These are phyloP conservation scores for Salvia miltiorrhiza DNA, from an alignment of 257 asterid genomes.

Conservation along the genomic window DNA sequence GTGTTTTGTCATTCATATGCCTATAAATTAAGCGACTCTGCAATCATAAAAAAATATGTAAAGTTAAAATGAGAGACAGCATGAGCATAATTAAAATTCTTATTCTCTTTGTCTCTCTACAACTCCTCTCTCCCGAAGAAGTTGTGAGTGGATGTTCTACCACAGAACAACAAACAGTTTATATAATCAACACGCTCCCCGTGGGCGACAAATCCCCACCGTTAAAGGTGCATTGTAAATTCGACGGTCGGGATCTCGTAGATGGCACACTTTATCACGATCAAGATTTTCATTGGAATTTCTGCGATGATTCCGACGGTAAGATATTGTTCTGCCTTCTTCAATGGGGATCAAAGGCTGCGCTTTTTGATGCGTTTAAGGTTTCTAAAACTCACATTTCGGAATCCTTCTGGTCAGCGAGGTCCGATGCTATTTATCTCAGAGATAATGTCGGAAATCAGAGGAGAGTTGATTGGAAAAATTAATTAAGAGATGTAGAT, in stretches of 20 bases:
- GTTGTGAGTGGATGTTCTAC: background rate
- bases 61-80: background rate
- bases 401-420: background rate
- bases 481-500: background rate
- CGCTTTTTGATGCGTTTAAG: background rate
- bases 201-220: background rate
- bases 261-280: background rate
- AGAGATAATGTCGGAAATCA: background rate
- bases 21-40: background rate
- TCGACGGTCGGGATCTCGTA: background rate
- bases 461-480: background rate
- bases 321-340: background rate
- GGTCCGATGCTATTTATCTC: background rate
- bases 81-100: background rate
- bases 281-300: conserved; percentile 1
- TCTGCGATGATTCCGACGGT: background rate
- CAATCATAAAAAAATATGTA: no score
- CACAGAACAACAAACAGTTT: background rate
- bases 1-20: background rate
- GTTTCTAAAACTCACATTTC: background rate
- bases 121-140: background rate
- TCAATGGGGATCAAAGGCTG: background rate
- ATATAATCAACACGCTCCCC: background rate
- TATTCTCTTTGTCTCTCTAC: background rate
- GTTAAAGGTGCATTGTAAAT: background rate